Evolutionary conservation across 2,329 filamentous ascomycete species (phyloP).

Genomic region (Aspergillus spinulosporus): DNA sequence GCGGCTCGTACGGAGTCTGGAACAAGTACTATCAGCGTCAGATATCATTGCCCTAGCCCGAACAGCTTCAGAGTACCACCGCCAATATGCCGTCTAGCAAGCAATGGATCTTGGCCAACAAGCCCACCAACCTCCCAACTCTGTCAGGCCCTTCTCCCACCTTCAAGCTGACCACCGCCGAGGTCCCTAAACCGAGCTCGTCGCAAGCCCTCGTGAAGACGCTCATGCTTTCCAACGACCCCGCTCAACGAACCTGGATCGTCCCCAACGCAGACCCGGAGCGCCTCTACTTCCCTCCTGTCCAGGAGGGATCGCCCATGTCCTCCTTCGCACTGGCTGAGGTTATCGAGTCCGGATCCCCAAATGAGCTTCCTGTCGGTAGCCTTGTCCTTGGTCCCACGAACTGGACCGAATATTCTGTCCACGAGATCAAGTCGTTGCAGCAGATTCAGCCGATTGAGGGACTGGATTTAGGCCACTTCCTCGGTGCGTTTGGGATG

Average conservation of each 20-base stretch:
- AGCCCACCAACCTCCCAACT: constrained; percentile 38
- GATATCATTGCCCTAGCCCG: neutral
- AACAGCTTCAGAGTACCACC: neutral
- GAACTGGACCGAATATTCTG: constrained; percentile 16
- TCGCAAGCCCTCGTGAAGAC: constrained; percentile 43
- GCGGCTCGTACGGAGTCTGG: neutral
- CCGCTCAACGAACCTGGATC: constrained; percentile 55
- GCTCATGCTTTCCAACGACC: constrained; percentile 54
- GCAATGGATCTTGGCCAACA: constrained; percentile 48
- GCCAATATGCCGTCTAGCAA: constrained; percentile 29
- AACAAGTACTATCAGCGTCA: too few species aligned
- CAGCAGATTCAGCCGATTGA: constrained; percentile 13
- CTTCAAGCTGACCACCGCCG: constrained; percentile 18
- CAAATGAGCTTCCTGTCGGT: constrained; percentile 33
- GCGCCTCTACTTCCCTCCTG: constrained; percentile 50
- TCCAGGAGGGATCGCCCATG: constrained; percentile 45
- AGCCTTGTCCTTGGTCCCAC: constrained; percentile 37
- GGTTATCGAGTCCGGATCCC: constrained; percentile 37
- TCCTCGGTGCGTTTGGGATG: constrained; percentile 5
- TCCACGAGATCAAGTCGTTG: constrained; percentile 2
- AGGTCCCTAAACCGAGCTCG: constrained; percentile 44
- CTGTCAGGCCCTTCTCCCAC: constrained; percentile 22
- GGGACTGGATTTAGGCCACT: constrained; percentile 40
- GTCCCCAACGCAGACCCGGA: constrained; percentile 41
- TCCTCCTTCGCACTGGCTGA: constrained; percentile 37